Evolutionary conservation across 1,284 basidiomycete species (phyloP), one percentile per base, ranked within the genome.

Genomic region (Sutorius eximius): DNA sequence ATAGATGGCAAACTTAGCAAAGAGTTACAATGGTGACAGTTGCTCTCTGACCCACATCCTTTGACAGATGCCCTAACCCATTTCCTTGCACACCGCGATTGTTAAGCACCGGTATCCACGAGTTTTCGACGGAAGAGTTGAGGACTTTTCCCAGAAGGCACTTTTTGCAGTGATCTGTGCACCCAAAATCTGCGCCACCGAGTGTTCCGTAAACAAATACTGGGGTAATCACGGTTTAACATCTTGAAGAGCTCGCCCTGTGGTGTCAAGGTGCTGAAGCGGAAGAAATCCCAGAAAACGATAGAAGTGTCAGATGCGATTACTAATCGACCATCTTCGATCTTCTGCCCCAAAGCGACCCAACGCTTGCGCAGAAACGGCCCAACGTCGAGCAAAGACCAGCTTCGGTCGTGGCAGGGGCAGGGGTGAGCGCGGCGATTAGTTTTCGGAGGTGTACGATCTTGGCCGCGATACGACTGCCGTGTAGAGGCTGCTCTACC

Each of bases 391-490:
- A 59, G 27, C 18, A 45, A 3, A 55, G 60, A n/a, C 62, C 53
- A 15, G 11, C 33, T 40, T 67, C 67, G 4, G 56, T 59, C 13
- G 65, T 27, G 24, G 24, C 24, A 27, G 24, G 24, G 24, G 24
- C 5, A 27, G 24, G 24, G 24, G 24, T 27, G 49, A 69, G 66
- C 24, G 60, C 27, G 18, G 64, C 55, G 49, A 55, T 51, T 38
- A 56, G 20, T 47, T 56, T 59, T 49, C 5, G 24, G 24, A 27
- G 24, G 24, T 27, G 24, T 27, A 5, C 24, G 52, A 69, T 61
- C 55, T 66, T 66, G 38, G 60, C 61, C 36, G 61, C 56, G 53
- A 62, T 66, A 6, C 64, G 65, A 40, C 44, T 51, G 24, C 58
- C 60, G 13, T 53, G 53, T 47, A 38, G 59, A 24, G 54, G 43